Evolutionary conservation across 768 basidiomycete species (phyloP).

Genomic region (Mycena sanguinolenta): DNA sequence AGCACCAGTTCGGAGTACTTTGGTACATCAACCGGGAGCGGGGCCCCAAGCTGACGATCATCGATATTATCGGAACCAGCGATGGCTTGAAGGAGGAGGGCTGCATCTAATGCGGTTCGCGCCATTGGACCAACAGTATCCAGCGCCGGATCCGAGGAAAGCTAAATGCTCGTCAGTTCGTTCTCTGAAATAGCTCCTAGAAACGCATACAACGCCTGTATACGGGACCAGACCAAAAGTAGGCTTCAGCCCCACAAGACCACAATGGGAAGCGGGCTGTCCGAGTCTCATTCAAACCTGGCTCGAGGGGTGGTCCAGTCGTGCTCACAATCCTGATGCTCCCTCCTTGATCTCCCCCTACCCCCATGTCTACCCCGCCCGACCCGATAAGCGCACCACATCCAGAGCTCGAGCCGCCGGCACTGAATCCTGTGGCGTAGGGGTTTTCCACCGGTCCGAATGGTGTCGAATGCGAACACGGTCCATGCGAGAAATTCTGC

Average conservation of each 20-base stretch:
- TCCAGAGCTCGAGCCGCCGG: constrained; percentile 60
- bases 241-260: constrained; percentile 33
- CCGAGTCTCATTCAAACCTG: neutral
- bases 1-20: constrained; percentile 21
- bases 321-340: constrained; percentile 26
- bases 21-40: constrained; percentile 23
- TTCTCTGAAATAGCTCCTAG: neutral
- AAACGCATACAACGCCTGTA: constrained; percentile 30
- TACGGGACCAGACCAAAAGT: constrained; percentile 34
- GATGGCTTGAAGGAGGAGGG: constrained; percentile 28
- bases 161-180: constrained; percentile 3
- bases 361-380: constrained; percentile 57
- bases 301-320: neutral
- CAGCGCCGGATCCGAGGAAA: constrained; percentile 26
- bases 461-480: constrained; percentile 52
- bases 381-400: constrained; percentile 56
- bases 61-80: constrained; percentile 35
- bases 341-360: constrained; percentile 64
- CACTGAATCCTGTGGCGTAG: constrained; percentile 55
- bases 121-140: constrained; percentile 35
- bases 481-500: constrained; percentile 50
- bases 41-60: constrained; percentile 34
- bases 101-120: constrained; percentile 28
- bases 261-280: constrained; percentile 30
- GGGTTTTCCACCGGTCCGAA: constrained; percentile 59